These are phyloP conservation scores for Royoungia palumana DNA, from an alignment of 768 basidiomycete species.

Conservation along the genomic window DNA sequence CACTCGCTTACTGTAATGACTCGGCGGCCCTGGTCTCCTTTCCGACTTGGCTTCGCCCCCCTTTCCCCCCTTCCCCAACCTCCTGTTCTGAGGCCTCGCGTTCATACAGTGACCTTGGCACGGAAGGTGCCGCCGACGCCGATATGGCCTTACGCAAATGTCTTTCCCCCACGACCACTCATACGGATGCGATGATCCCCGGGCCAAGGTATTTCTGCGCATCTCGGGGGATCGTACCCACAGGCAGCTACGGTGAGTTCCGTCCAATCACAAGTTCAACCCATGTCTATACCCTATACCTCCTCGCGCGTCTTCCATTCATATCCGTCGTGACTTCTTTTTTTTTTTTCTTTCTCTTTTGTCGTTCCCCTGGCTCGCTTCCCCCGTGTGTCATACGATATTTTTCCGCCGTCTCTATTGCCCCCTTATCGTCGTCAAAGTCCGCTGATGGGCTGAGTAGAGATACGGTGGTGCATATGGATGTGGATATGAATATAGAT, in stretches of 20 bases:
- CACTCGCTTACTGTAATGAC: not conserved
- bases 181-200: conserved; percentile 46
- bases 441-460: conserved; percentile 9
- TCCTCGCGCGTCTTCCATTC: not conserved
- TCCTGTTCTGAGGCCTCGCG: not conserved
- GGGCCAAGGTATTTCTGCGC: conserved; percentile 63
- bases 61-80: no score
- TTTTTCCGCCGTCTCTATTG: not conserved
- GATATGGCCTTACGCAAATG: conserved; percentile 58
- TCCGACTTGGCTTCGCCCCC: no score
- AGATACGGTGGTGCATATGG: not conserved
- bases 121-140: conserved; percentile 62
- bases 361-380: not conserved
- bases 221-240: conserved; percentile 55
- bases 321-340: conserved; percentile 1
- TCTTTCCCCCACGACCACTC: conserved; percentile 40
- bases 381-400: not conserved
- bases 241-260: conserved; percentile 55
- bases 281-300: not conserved
- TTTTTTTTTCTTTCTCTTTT: not conserved
- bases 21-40: no score
- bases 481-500: not conserved
- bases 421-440: conserved; percentile 13
- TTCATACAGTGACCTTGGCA: conserved; percentile 58
- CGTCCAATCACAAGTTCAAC: not conserved